Evolutionary conservation across 768 basidiomycete species (phyloP).

Genomic region (Flagelloscypha sp.): DNA sequence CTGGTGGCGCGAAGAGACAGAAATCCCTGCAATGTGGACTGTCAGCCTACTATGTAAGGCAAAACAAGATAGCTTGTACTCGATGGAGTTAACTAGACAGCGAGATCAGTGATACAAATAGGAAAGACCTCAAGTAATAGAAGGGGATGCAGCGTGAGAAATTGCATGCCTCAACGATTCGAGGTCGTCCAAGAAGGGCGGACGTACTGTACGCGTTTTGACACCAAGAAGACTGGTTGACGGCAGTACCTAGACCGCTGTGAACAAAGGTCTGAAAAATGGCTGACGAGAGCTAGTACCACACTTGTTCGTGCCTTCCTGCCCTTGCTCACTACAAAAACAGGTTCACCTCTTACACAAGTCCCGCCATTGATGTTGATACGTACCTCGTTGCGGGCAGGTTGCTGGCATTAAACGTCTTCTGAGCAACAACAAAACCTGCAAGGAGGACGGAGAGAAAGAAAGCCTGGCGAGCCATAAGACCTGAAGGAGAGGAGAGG

Average conservation of each 20-base stretch:
- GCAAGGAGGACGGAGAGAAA: no score
- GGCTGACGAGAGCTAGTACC: no score
- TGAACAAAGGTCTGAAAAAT: no score
- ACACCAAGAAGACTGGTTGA: slow-evolving; percentile 52
- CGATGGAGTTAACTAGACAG: slow-evolving; percentile 44
- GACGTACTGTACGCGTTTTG: slow-evolving; percentile 55
- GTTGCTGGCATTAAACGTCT: no score
- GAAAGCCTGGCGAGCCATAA: no score
- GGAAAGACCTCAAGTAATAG: background rate
- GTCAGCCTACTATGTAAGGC: slow-evolving; percentile 13
- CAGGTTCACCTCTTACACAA: no score
- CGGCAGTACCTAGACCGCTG: no score
- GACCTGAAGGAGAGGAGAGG: no score
- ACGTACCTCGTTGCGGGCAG: no score
- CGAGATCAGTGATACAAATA: background rate
- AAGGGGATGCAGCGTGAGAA: background rate
- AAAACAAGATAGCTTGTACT: slow-evolving; percentile 39
- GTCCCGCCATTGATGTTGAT: no score
- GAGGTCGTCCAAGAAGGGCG: background rate
- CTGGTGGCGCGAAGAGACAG: slow-evolving; percentile 45
- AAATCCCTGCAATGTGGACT: slow-evolving; percentile 24
- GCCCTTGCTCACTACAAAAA: slow-evolving; percentile 51
- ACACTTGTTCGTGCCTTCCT: slow-evolving; percentile 59
- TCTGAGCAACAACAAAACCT: no score
- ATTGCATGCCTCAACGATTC: background rate